Evolutionary conservation across 257 asterid genomes (phyloP).

Genomic region (Solanum virginianum): DNA sequence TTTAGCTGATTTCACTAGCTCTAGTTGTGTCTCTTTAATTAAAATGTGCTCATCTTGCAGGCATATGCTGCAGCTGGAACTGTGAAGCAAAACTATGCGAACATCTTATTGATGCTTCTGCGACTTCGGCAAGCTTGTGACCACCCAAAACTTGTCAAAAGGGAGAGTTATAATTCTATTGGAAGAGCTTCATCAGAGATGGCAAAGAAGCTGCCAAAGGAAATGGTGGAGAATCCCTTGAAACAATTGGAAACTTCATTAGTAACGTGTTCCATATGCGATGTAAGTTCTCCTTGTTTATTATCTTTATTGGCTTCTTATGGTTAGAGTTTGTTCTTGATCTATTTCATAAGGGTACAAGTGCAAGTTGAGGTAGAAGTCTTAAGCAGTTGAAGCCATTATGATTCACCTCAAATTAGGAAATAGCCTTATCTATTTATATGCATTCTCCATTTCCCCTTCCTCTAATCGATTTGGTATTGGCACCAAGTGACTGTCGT

Average conservation of each 20-base stretch:
- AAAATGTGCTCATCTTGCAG: constrained; percentile 26
- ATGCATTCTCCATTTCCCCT: not conserved
- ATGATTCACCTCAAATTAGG: not conserved
- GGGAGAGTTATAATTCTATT: constrained; percentile 52
- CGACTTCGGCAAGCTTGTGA: constrained; percentile 99
- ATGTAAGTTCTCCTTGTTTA: constrained; percentile 32
- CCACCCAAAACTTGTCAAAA: constrained; percentile 93
- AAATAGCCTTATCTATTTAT: not conserved
- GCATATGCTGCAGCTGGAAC: constrained; percentile 99
- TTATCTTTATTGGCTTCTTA: not conserved
- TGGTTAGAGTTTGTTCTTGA: not conserved
- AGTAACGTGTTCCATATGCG: constrained; percentile 71
- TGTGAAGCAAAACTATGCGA: constrained; percentile 89
- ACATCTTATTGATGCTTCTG: constrained; percentile 81
- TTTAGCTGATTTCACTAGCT: not conserved
- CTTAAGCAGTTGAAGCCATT: not conserved
- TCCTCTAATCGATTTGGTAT: not conserved
- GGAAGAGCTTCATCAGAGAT: constrained; percentile 53
- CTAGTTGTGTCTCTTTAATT: not conserved
- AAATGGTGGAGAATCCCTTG: constrained; percentile 38
- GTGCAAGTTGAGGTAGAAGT: not conserved
- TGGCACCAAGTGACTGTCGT: not conserved
- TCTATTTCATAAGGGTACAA: not conserved
- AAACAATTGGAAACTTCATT: constrained; percentile 52
- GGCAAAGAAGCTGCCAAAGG: constrained; percentile 58